These are phyloP conservation scores for Cercospora canescens DNA, from an alignment of 2,329 filamentous ascomycete genomes.

Conservation along the genomic window DNA sequence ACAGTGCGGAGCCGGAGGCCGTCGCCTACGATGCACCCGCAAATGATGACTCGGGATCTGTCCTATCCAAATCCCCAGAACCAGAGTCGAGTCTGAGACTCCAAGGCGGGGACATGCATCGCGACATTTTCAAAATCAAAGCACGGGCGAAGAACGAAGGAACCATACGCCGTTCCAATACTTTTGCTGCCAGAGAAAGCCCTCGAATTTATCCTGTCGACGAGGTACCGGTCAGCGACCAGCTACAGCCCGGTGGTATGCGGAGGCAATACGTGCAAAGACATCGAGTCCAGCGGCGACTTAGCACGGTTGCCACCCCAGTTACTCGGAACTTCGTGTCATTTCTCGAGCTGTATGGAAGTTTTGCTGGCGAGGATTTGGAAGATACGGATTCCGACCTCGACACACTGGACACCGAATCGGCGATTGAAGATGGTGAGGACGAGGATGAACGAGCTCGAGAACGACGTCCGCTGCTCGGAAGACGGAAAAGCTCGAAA, in stretches of 20 bases:
- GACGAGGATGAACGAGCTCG: conserved; percentile 58
- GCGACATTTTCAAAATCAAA: conserved; percentile 74
- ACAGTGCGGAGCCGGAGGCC: conserved; percentile 34
- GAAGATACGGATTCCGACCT: conserved; percentile 48
- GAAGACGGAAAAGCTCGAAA: conserved; percentile 54
- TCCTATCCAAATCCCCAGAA: conserved; percentile 9
- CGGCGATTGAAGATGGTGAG: conserved; percentile 57
- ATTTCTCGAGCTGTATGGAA: conserved; percentile 73
- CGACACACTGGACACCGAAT: conserved; percentile 54
- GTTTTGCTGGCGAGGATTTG: conserved; percentile 73
- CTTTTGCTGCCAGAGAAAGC: conserved; percentile 58
- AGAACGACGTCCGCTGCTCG: conserved; percentile 64
- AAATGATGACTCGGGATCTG: conserved; percentile 9
- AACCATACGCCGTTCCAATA: conserved; percentile 56
- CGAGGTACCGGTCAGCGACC: conserved; percentile 45
- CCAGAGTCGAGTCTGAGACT: conserved; percentile 67
- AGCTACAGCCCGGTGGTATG: conserved; percentile 55
- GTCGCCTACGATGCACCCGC: conserved; percentile 23
- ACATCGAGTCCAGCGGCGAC: conserved; percentile 44
- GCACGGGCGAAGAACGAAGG: conserved; percentile 50
- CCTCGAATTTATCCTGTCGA: conserved; percentile 14
- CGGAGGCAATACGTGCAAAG: conserved; percentile 53
- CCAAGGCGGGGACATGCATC: conserved; percentile 76
- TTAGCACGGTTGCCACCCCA: conserved; percentile 48
- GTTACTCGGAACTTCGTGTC: conserved; percentile 72